Percentiles rank a stretch among this genome's conserved stretches.
phyloP scores from a whole-genome alignment of 345 rosid genomes.

The Camelina laxa region DNA sequence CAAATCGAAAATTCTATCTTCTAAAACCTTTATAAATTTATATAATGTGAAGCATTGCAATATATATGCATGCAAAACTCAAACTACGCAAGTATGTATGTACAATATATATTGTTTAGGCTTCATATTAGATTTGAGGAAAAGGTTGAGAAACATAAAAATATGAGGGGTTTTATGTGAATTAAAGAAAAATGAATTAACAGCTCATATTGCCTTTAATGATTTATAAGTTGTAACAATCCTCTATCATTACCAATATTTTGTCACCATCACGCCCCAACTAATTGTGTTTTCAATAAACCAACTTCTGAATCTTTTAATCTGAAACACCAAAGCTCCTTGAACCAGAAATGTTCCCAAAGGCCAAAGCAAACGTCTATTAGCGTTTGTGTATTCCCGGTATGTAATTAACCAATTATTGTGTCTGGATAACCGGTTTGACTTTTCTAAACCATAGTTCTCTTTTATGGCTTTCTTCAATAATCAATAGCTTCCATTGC shows the following conservation, averaged over 20 bases:
- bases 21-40: neutral
- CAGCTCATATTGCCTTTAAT: conserved; percentile 36
- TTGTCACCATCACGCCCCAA: conserved; percentile 43
- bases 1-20: neutral
- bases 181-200: conserved; percentile 1
- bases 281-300: conserved; percentile 13
- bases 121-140: neutral
- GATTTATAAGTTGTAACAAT: conserved; percentile 18
- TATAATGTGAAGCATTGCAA: neutral
- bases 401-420: conserved; percentile 18
- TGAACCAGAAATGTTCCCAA: conserved; percentile 17
- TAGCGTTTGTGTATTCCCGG: neutral
- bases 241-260: conserved; percentile 23
- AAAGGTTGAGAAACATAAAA: neutral
- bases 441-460: conserved; percentile 14
- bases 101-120: neutral
- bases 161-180: conserved; percentile 17
- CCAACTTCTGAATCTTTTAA: conserved; percentile 17
- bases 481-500: conserved; percentile 22
- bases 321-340: neutral
- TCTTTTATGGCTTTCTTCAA: conserved; percentile 9
- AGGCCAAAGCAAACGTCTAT: neutral
- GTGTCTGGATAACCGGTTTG: conserved; percentile 30
- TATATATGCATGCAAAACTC: neutral
- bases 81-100: neutral